These are phyloP conservation scores for Brassica balearica DNA, from an alignment of 441 rosid genomes.

Conservation along the genomic window DNA sequence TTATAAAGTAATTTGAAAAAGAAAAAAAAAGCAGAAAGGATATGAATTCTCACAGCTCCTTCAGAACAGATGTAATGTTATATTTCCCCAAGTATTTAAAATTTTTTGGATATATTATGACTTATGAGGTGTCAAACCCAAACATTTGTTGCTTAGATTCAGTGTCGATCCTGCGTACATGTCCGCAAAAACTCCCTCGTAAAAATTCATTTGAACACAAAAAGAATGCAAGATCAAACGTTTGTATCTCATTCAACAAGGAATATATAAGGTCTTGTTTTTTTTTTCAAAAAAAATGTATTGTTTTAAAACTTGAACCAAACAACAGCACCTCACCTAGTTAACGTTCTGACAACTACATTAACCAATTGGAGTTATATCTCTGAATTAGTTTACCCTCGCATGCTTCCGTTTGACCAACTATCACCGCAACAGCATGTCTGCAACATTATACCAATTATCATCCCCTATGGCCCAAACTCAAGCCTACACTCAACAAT, in stretches of 20 bases:
- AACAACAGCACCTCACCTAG: background rate
- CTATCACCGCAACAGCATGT: background rate
- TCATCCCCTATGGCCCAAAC: background rate
- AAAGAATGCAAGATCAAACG: background rate
- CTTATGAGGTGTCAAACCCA: background rate
- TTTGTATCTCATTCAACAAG: background rate
- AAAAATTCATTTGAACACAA: background rate
- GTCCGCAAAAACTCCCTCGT: background rate
- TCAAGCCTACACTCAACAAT: background rate
- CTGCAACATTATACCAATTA: background rate
- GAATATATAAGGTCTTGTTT: background rate
- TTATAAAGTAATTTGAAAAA: too few species aligned
- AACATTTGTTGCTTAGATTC: background rate
- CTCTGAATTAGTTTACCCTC: background rate
- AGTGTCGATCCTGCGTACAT: background rate
- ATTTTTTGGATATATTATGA: background rate
- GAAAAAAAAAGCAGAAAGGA: background rate
- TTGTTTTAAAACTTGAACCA: background rate
- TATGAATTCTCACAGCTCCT: background rate
- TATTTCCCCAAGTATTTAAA: background rate
- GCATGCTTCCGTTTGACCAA: background rate
- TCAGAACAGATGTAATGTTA: background rate
- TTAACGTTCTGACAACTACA: background rate
- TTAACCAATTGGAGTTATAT: background rate
- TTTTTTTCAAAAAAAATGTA: too few species aligned